phyloP scores from a whole-genome alignment of 148 eudicot species.

The Rhododendron ferrugineum region DNA sequence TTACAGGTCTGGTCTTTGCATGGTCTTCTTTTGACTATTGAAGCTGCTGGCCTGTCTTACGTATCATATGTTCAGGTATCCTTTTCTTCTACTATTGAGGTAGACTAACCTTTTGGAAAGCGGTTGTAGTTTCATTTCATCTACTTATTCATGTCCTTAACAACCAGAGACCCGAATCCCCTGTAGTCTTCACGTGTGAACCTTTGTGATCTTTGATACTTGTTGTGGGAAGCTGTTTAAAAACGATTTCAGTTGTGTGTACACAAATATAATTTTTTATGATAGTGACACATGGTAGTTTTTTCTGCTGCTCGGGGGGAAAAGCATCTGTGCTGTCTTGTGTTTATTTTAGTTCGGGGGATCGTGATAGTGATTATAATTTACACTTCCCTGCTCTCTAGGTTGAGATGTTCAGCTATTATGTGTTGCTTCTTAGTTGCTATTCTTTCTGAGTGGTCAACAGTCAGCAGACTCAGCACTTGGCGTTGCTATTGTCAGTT shows the following conservation, averaged over 20 bases:
- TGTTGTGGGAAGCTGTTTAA: background rate
- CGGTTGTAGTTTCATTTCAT: background rate
- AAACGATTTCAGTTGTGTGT: background rate
- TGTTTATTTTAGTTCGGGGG: background rate
- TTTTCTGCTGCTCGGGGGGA: background rate
- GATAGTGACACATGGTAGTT: background rate
- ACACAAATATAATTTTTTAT: background rate
- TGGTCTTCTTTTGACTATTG: conserved; percentile 90
- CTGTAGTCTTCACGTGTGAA: background rate
- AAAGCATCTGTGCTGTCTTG: background rate
- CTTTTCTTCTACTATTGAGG: conserved; percentile 5
- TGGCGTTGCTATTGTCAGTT: background rate
- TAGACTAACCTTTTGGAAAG: background rate
- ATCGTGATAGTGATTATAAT: background rate
- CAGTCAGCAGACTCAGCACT: background rate
- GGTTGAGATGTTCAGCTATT: background rate
- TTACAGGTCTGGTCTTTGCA: conserved; percentile 90
- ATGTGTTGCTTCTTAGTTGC: background rate
- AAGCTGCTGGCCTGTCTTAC: conserved; percentile 91
- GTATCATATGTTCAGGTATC: conserved; percentile 94
- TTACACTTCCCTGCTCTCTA: background rate
- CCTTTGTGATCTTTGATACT: background rate
- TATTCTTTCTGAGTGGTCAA: conserved; percentile 3
- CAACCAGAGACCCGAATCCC: background rate
- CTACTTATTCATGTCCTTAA: background rate